Evolutionary conservation across 1,284 basidiomycete genomes (phyloP), one percentile per base, ranked within the genome.

Genomic region (Rugosomyces carneus): DNA sequence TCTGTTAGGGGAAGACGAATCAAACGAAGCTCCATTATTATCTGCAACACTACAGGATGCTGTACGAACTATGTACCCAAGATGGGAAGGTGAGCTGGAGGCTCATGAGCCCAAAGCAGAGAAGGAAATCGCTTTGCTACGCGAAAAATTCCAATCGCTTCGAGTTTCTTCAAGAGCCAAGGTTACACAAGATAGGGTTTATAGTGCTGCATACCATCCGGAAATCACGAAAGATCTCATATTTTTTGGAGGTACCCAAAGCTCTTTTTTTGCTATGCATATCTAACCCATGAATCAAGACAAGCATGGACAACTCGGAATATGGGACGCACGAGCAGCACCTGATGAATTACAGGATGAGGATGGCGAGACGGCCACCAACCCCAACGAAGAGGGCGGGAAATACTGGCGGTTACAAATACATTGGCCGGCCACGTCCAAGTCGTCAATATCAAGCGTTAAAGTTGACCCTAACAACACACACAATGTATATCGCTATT

Each of bases 401-500:
- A 82, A 76, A 59, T 81, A 82, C 54, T 89, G 83, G 81, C 75
- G 78, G n/a, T 61, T 90, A 44, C 88, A 90, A 58, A 67, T 73
- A 19, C 88, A 90, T 53, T 90, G 88, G 88, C 88, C 87, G 0
- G 82, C 82, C 2, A 82, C 80, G 0, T 70, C 84, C 7, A 81
- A 80, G 55, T 89, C 85, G 0, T 88, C 86, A 1, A 80, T 90
- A 44, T 88, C 85, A 1, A 75, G 70, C 44, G 72, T 90, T 48
- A 87, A 81, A 57, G 71, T 90, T 44, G 80, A 88, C 56, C 85
- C 87, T 5, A 66, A 75, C 27, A 73, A 90, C 57, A 69, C 82
- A 0, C 82, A 88, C 55, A 84, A 71, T 49, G 86, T 87, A 60
- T 51, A 72, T 32, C 29, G 19, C 10, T 35, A 15, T 20, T 44